A percentile compares a stretch with the other conserved stretches of the same genome.
Evolutionary conservation across 306 rosid species (phyloP).

Genomic region (Prunus davidiana): DNA sequence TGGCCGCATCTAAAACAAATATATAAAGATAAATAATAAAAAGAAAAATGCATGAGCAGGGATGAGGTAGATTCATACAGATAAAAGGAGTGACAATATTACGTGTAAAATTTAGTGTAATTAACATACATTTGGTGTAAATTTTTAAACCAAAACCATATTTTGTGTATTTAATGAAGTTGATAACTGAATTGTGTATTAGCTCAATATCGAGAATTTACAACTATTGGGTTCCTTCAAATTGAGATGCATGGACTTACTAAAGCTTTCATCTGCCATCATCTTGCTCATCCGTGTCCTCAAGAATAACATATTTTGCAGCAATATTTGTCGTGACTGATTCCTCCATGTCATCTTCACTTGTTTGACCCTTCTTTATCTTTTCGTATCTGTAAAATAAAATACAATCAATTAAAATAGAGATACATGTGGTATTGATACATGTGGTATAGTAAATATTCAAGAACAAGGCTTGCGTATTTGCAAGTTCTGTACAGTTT

Average conservation of each 20-base stretch:
- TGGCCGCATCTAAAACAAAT: background rate
- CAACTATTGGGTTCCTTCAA: slow-evolving; percentile 32
- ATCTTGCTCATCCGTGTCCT: slow-evolving; percentile 74
- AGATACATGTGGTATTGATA: slow-evolving; percentile 1
- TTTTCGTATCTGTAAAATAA: slow-evolving; percentile 58
- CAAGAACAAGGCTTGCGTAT: background rate
- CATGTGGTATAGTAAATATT: background rate
- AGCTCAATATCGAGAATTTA: background rate
- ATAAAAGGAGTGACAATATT: background rate
- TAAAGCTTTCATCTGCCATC: slow-evolving; percentile 35
- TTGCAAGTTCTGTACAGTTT: background rate
- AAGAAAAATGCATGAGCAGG: background rate
- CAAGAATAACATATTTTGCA: slow-evolving; percentile 89
- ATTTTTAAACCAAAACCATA: background rate
- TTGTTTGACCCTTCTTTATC: slow-evolving; percentile 51
- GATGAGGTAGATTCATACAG: background rate
- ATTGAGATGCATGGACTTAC: slow-evolving; percentile 15
- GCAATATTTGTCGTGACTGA: slow-evolving; percentile 35
- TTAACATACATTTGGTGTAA: background rate
- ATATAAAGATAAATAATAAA: background rate
- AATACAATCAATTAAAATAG: slow-evolving; percentile 4
- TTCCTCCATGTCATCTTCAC: slow-evolving; percentile 34
- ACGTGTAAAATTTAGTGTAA: background rate
- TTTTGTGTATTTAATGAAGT: background rate
- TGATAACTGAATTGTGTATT: background rate